These are phyloP conservation scores for Kwoniella europaea DNA, from an alignment of 768 basidiomycete genomes.

Conservation along the genomic window DNA sequence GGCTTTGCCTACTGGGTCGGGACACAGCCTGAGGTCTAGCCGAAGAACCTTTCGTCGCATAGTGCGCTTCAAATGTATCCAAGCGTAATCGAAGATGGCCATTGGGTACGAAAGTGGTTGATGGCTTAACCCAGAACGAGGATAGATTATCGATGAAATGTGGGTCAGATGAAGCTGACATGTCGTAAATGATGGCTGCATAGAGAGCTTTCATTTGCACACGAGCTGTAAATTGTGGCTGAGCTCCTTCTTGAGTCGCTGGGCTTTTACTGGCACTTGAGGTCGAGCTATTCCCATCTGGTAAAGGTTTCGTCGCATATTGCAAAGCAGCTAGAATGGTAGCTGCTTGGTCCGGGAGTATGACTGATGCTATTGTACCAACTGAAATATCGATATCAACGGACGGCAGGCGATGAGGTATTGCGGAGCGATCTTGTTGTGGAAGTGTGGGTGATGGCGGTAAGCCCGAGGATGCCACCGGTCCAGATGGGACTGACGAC, in stretches of 20 bases:
- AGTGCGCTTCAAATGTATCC: conserved; percentile 33
- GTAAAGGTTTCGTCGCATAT: not conserved
- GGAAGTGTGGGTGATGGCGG: conserved; percentile 3
- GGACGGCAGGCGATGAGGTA: not conserved
- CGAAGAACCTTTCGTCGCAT: conserved; percentile 25
- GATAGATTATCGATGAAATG: not conserved
- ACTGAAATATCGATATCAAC: conserved; percentile 11
- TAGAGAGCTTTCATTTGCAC: conserved; percentile 35
- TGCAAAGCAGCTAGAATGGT: conserved; percentile 20
- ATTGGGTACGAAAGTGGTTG: conserved; percentile 35
- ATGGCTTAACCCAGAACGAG: conserved; percentile 43
- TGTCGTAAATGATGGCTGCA: conserved; percentile 39
- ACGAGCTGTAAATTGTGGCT: conserved; percentile 28
- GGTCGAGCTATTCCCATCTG: not conserved
- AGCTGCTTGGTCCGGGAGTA: conserved; percentile 19
- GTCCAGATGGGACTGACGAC: not conserved
- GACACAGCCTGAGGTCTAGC: not conserved
- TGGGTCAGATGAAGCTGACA: conserved; percentile 6
- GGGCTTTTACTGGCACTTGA: not conserved
- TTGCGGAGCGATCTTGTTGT: not conserved
- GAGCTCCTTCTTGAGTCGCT: not conserved
- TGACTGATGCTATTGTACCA: conserved; percentile 22
- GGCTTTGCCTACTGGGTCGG: conserved; percentile 14
- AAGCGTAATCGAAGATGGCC: conserved; percentile 46
- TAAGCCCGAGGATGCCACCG: not conserved